phyloP scores from a whole-genome alignment of 257 asterid genomes.

The Marsdenia floribunda region DNA sequence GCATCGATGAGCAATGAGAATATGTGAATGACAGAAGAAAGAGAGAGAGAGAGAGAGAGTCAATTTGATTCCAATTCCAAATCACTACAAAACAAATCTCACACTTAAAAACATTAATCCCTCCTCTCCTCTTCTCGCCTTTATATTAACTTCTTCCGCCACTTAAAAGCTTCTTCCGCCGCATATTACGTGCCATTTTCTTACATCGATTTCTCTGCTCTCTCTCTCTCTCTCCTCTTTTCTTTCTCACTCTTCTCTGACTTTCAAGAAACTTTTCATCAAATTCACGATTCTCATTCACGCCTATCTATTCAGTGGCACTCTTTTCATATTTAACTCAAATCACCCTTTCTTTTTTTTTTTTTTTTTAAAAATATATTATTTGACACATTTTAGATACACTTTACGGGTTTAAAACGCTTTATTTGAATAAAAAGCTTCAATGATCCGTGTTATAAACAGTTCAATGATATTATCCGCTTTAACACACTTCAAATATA shows the following conservation, averaged over 20 bases:
- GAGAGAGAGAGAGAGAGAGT: constrained; percentile 10
- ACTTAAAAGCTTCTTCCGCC: constrained; percentile 46
- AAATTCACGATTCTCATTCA: background rate
- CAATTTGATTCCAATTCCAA: constrained; percentile 65
- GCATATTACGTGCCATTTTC: constrained; percentile 50
- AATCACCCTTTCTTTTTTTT: too few species aligned
- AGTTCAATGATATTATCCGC: too few species aligned
- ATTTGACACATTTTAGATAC: too few species aligned
- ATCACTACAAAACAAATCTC: constrained; percentile 44
- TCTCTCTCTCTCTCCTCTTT: background rate
- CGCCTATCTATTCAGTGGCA: background rate
- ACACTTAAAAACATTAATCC: background rate
- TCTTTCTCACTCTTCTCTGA: background rate
- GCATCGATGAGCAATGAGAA: constrained; percentile 20
- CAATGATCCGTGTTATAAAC: too few species aligned
- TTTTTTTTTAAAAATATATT: too few species aligned
- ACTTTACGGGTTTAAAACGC: too few species aligned
- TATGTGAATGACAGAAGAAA: constrained; percentile 21
- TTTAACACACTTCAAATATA: too few species aligned
- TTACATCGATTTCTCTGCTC: constrained; percentile 33
- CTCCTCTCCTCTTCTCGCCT: background rate
- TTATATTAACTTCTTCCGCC: constrained; percentile 46
- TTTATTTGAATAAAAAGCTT: too few species aligned
- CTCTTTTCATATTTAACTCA: background rate
- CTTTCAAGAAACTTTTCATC: background rate